phyloP scores from a whole-genome alignment of 768 basidiomycete species.

The Brasilioporus rufonigricans region DNA sequence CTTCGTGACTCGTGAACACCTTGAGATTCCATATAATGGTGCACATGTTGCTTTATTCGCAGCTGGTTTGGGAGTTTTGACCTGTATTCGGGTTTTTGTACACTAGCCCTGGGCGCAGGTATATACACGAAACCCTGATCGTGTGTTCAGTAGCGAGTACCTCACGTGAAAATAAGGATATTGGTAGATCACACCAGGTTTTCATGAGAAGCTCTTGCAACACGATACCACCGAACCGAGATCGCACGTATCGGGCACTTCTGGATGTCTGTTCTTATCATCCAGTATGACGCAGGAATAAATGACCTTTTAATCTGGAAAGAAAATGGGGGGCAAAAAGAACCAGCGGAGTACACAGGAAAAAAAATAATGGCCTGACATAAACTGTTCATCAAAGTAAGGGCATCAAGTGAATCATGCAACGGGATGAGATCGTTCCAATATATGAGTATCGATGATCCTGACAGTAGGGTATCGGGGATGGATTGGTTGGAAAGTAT shows the following conservation, averaged over 20 bases:
- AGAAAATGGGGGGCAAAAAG: not conserved
- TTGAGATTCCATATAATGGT: not conserved
- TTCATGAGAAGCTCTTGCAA: not conserved
- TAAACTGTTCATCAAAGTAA: not conserved
- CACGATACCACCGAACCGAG: not conserved
- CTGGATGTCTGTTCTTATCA: not conserved
- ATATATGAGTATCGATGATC: not conserved
- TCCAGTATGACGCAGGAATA: too few relatives aligned
- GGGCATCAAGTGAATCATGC: not conserved
- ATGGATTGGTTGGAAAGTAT: conserved; percentile 8
- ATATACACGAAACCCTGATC: not conserved
- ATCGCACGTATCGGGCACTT: not conserved
- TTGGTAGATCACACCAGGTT: too few relatives aligned
- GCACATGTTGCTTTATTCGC: too few relatives aligned
- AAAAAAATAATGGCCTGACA: not conserved
- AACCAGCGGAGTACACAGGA: not conserved
- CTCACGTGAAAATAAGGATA: not conserved
- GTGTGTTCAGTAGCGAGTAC: too few relatives aligned
- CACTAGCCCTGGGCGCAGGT: not conserved
- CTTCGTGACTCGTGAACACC: too few relatives aligned
- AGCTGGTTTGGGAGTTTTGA: not conserved
- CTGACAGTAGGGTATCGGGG: conserved; percentile 2
- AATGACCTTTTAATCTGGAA: not conserved
- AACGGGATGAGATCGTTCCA: not conserved
- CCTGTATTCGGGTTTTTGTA: not conserved